phyloP scores from a whole-genome alignment of 805 yeast species.

The Hemisphaericaspora nanyangensis region DNA sequence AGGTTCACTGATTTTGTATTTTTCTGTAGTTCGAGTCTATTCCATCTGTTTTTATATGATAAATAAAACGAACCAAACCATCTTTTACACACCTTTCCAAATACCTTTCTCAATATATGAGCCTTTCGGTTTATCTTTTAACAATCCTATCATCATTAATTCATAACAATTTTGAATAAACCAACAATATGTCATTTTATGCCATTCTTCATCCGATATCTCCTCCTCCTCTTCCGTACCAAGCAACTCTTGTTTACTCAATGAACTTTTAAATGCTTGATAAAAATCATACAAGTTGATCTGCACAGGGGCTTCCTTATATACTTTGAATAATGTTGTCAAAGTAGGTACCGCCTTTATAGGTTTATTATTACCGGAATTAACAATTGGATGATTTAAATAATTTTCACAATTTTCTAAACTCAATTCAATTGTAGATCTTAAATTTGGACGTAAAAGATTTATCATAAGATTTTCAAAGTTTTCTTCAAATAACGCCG shows the following conservation, averaged over 20 bases:
- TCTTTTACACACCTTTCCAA: constrained; percentile 58
- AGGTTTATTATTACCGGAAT: not conserved
- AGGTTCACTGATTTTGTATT: too few relatives aligned
- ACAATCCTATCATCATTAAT: constrained; percentile 62
- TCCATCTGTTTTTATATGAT: too few relatives aligned
- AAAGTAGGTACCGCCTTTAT: constrained; percentile 2
- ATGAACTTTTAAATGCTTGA: constrained; percentile 52
- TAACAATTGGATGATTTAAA: constrained; percentile 14
- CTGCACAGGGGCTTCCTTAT: constrained; percentile 72
- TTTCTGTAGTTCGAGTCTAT: too few relatives aligned
- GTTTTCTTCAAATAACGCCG: constrained; percentile 29
- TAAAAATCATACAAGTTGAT: constrained; percentile 69
- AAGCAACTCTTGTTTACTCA: constrained; percentile 25
- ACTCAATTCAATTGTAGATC: constrained; percentile 27
- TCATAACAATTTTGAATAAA: constrained; percentile 74
- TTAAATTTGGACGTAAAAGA: constrained; percentile 32
- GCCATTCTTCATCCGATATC: constrained; percentile 45
- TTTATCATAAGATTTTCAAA: constrained; percentile 35
- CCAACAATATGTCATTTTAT: constrained; percentile 60
- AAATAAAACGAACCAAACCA: too few relatives aligned
- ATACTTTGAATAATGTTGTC: constrained; percentile 57
- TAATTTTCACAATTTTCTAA: constrained; percentile 28
- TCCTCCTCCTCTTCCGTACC: constrained; percentile 12
- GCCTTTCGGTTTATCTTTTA: constrained; percentile 59
- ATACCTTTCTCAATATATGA: constrained; percentile 66